Conservation (phyloP, 768 basidiomycete species). For the Trametes coccinea region DNA sequence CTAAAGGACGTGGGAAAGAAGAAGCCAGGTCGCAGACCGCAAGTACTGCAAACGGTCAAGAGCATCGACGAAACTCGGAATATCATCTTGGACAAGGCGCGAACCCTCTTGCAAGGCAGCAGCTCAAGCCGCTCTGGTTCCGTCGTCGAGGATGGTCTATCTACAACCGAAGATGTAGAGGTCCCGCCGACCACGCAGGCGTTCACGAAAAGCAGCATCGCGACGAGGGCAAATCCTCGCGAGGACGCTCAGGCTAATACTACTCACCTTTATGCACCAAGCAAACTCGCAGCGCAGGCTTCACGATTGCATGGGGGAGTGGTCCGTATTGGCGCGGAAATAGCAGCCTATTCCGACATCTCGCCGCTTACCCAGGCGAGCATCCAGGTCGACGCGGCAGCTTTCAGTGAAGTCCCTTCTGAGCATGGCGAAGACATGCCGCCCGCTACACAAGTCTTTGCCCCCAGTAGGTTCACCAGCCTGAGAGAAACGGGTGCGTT, state of each 20-base stretch:
- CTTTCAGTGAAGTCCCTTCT: too few relatives aligned
- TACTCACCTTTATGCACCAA: slow-evolving; percentile 23
- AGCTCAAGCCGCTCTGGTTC: background rate
- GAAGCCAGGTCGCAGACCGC: slow-evolving; percentile 43
- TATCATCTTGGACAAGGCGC: slow-evolving; percentile 41
- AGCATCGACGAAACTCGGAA: slow-evolving; percentile 48
- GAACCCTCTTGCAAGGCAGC: slow-evolving; percentile 33
- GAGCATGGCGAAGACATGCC: slow-evolving; percentile 4
- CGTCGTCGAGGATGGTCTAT: background rate
- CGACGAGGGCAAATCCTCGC: slow-evolving; percentile 19
- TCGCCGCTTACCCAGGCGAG: slow-evolving; percentile 14
- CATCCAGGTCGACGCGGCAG: background rate
- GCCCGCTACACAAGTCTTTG: slow-evolving; percentile 29
- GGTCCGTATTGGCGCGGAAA: slow-evolving; percentile 7
- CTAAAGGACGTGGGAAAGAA: slow-evolving; percentile 47
- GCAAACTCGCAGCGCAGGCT: slow-evolving; percentile 13
- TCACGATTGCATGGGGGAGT: slow-evolving; percentile 1
- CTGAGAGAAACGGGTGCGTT: background rate
- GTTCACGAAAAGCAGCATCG: slow-evolving; percentile 36
- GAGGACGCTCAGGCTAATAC: slow-evolving; percentile 41
- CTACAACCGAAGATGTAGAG: background rate
- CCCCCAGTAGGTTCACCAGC: slow-evolving; percentile 24
- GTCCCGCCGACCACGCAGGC: slow-evolving; percentile 33
- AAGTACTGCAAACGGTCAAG: slow-evolving; percentile 45
- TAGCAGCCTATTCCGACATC: slow-evolving; percentile 13